Evolutionary conservation across 352 stramenopile genomes (phyloP), one percentile per base, ranked within the genome.

Genomic region (Globisporangium middletonii): DNA sequence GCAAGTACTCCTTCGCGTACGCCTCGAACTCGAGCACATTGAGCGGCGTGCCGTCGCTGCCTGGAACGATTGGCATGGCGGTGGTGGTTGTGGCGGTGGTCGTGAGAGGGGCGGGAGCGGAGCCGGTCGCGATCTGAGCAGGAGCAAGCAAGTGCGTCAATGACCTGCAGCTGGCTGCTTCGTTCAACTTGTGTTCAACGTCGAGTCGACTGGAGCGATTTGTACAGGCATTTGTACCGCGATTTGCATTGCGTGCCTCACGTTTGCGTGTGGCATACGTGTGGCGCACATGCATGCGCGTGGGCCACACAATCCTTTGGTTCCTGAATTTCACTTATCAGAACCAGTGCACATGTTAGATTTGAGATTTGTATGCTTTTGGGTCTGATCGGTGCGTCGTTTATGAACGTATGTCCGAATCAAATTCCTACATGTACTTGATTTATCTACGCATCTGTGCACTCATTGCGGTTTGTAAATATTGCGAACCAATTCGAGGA

Each of bases 21-120:
- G 79, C 77, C 60, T 98, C 89, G 59, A 85, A 98, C 60, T 98
- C 92, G 57, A 90, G 77, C 57, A 97, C 68, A 64, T 96, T 98
- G 26, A 97, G 67, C 48, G 82, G 84, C 52, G 69, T 83, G 57
- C 60, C 72, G 51, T 92, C 77, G 52, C 73, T 88, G n/a, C 84
- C 82, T 28, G 80, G 67, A 5, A 92, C 82, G 55, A 89, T 79
- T 71, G 88, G 88, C 57, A 73, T 64, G 51, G 45, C 27, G 35
- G 37, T 23, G 16, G 4, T 19, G 35, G 7, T 46, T 7, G 19
- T 42, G n/a, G 45, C 2, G 15, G n/a, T 30, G 11, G n/a, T 9
- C 49, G n/a, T 3, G 11, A n/a, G 35, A 23, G 8, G 37, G 51
- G 9, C 2, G n/a, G 2, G 23, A 13, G 35, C 7, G 30, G 7